Evolutionary conservation across 495 filamentous ascomycete species (phyloP).

Genomic region (Emericellopsis terricola): DNA sequence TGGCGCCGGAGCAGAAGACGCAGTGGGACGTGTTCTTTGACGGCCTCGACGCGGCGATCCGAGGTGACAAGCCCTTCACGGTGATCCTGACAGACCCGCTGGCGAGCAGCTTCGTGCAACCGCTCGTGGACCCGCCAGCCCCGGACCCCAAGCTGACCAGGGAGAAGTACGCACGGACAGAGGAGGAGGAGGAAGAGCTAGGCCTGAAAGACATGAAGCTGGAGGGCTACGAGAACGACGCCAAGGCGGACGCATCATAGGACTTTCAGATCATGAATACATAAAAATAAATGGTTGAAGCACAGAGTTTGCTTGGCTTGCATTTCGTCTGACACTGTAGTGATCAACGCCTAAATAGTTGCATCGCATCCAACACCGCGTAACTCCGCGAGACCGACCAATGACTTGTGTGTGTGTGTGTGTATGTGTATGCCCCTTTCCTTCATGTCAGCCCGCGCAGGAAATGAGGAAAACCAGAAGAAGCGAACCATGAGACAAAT

Average conservation of each 20-base stretch:
- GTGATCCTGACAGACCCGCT: slow-evolving; percentile 75
- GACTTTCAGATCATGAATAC: not conserved
- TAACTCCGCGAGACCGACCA: no score
- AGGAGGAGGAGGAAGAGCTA: slow-evolving; percentile 80
- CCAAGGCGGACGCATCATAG: slow-evolving; percentile 4
- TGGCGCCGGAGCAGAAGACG: slow-evolving; percentile 37
- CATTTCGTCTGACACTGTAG: no score
- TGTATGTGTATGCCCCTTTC: not conserved
- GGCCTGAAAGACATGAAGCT: slow-evolving; percentile 85
- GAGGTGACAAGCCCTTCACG: slow-evolving; percentile 67
- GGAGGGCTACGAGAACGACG: slow-evolving; percentile 52
- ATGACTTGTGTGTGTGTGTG: not conserved
- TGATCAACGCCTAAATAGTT: no score
- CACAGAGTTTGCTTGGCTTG: no score
- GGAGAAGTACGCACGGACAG: slow-evolving; percentile 75
- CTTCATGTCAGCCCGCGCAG: not conserved
- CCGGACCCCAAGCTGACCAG: slow-evolving; percentile 62
- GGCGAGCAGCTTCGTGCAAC: slow-evolving; percentile 86
- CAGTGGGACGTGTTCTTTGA: slow-evolving; percentile 72
- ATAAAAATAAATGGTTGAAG: no score
- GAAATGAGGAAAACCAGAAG: not conserved
- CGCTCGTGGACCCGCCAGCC: slow-evolving; percentile 47
- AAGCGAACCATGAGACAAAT: not conserved
- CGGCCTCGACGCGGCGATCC: slow-evolving; percentile 57
- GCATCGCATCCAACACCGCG: no score